Percentiles rank a stretch among this genome's conserved stretches.
phyloP scores from a whole-genome alignment of 208 protist species.

The Wallacemonas collosoma region DNA sequence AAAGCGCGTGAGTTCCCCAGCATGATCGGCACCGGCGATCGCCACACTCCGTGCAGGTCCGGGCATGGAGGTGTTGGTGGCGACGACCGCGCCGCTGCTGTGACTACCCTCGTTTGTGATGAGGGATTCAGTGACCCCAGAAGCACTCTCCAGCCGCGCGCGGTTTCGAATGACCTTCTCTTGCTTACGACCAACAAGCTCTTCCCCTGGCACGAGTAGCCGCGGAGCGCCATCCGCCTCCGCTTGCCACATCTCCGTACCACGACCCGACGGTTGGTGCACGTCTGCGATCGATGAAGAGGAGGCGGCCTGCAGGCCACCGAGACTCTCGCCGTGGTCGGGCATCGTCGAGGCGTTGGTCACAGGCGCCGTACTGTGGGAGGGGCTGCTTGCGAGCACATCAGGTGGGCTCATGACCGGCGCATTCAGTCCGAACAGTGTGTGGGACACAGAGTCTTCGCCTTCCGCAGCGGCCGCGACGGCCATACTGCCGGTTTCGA shows the following conservation, averaged over 20 bases:
- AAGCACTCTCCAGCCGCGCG: not conserved
- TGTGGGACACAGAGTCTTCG: conserved; percentile 8
- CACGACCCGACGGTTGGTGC: too few relatives aligned
- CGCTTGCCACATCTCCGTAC: not conserved
- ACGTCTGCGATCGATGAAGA: too few relatives aligned
- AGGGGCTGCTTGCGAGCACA: not conserved
- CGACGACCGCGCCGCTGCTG: too few relatives aligned
- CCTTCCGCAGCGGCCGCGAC: conserved; percentile 4
- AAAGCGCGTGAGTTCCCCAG: too few relatives aligned
- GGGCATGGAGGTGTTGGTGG: too few relatives aligned
- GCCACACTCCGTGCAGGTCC: too few relatives aligned
- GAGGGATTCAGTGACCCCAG: not conserved
- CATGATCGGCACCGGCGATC: too few relatives aligned
- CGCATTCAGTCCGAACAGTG: not conserved
- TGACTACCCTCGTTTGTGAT: too few relatives aligned
- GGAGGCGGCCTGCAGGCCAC: too few relatives aligned
- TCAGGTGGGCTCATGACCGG: not conserved
- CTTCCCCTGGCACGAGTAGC: conserved; percentile 2
- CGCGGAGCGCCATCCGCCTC: not conserved
- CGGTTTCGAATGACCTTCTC: conserved; percentile 5
- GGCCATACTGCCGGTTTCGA: conserved; percentile 7
- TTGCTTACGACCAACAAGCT: conserved; percentile 9
- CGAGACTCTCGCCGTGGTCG: not conserved
- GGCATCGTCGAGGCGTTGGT: conserved; percentile 11
- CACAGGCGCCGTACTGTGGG: not conserved